A percentile compares a stretch with the other conserved stretches of the same genome.
phyloP scores from a whole-genome alignment of 495 filamentous ascomycete species.

The Talaromyces ruber region DNA sequence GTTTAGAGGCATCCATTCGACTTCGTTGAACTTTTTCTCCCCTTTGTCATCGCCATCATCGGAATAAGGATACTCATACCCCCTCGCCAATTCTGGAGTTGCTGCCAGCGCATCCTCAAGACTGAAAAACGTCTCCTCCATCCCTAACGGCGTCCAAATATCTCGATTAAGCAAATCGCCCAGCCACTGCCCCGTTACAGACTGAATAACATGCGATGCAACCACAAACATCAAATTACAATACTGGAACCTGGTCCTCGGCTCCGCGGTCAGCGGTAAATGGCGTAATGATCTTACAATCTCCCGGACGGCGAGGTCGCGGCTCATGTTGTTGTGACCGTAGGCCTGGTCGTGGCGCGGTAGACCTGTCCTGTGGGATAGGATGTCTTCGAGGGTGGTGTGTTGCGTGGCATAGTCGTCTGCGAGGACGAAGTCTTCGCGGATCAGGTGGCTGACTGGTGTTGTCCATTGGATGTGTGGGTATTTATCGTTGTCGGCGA shows the following conservation, averaged over 20 bases:
- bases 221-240: conserved; percentile 45
- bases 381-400: conserved; percentile 41
- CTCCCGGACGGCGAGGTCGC: conserved; percentile 11
- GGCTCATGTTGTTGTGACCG: not conserved
- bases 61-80: conserved; percentile 6
- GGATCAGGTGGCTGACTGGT: conserved; percentile 36
- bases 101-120: conserved; percentile 9
- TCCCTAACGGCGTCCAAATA: conserved; percentile 39
- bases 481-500: conserved; percentile 22
- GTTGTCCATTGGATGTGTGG: conserved; percentile 34
- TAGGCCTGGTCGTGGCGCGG: conserved; percentile 29
- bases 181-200: conserved; percentile 19
- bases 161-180: conserved; percentile 23
- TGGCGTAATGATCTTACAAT: conserved; percentile 29
- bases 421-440: conserved; percentile 40
- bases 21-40: conserved; percentile 1
- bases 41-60: conserved; percentile 1
- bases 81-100: conserved; percentile 1
- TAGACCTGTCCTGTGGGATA: conserved; percentile 43
- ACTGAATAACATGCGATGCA: conserved; percentile 32
- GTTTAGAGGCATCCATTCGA: conserved; percentile 13
- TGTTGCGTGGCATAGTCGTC: conserved; percentile 29
- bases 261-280: conserved; percentile 31
- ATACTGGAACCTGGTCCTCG: conserved; percentile 36
- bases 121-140: conserved; percentile 39